Evolutionary conservation across 2,329 filamentous ascomycete genomes (phyloP), one percentile per base, ranked within the genome.

Genomic region (Colletotrichum falcatum): DNA sequence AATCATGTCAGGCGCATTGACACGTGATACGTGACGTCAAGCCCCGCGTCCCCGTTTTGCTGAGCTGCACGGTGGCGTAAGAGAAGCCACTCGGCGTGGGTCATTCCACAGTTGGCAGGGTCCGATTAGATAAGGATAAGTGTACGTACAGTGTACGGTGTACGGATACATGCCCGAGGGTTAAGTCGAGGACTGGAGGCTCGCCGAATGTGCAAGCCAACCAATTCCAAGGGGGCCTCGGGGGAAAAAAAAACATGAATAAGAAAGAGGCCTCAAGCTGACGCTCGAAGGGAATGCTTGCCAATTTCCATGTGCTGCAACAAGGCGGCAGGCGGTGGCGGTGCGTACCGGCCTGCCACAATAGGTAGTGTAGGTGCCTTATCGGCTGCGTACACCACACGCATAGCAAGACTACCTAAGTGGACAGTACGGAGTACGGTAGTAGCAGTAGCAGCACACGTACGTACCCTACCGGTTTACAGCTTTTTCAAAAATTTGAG

Each of bases 1-100:
- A 49, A 63, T 67, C 51, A 37, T 39, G 63, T 66, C 63, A 70
- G 67, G 53, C 44, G 67, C 14, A 46, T 33, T 9, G 42, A 2
- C 67, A 70, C 67, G 67, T 70, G 67, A 70, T 23, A 6, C 37
- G 51, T 67, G 67, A 70, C 64, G 67, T 70, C 67, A 70, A 70
- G 67, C 67, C 67, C 67, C 67, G 28, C 61, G 60, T 20, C 35
- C 48, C 42, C 48, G 33, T 20, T 39, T 39, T 1, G 18, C 20
- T 67, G 65, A 20, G 65, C n/a, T 67, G 65, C 51, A 62, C 9
- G 23, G 58, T 61, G 44, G 58, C 58, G 58, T 61, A 55, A 55
- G 53, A 23, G 53, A 55, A 55, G 51, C 53, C 53, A 55, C 33
- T 55, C 53, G 23, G 20, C 12, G 53, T n/a, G 53, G 30, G 53